These are phyloP conservation scores for Globisporangium recalcitrans DNA, from an alignment of 352 stramenopile species.

Conservation along the genomic window DNA sequence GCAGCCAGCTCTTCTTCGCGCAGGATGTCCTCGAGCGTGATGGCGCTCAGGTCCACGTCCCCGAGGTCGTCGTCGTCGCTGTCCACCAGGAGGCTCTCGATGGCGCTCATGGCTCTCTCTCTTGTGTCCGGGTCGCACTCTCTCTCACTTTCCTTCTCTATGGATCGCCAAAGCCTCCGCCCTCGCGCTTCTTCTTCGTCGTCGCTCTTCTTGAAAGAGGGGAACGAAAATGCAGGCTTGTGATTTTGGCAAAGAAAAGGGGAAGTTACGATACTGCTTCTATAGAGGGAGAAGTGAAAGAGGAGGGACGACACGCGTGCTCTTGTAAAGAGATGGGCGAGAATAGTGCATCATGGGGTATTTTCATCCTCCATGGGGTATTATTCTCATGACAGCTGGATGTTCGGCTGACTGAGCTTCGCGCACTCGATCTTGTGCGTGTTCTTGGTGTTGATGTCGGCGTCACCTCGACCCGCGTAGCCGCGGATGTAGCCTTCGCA, in stretches of 20 bases:
- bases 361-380: too few species aligned
- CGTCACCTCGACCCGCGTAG: constrained; percentile 24
- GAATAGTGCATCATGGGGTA: too few species aligned
- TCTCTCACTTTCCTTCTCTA: not conserved
- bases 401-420: not conserved
- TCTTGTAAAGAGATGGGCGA: too few species aligned
- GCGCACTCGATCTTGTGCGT: constrained; percentile 24
- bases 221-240: constrained; percentile 4
- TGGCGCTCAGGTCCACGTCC: constrained; percentile 55
- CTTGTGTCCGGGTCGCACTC: not conserved
- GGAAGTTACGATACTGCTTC: not conserved
- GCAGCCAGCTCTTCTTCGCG: constrained; percentile 56
- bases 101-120: constrained; percentile 29
- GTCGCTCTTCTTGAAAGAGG: constrained; percentile 3
- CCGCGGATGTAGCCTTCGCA: constrained; percentile 35
- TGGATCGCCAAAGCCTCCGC: not conserved
- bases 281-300: constrained; percentile 1
- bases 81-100: constrained; percentile 57
- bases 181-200: not conserved
- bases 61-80: constrained; percentile 66
- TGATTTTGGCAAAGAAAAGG: not conserved
- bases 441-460: constrained; percentile 20
- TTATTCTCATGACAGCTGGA: too few species aligned
- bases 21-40: constrained; percentile 73
- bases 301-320: too few species aligned